Evolutionary conservation across 2,329 filamentous ascomycete genomes (phyloP).

Genomic region (Davidsoniella neocaledoniae): DNA sequence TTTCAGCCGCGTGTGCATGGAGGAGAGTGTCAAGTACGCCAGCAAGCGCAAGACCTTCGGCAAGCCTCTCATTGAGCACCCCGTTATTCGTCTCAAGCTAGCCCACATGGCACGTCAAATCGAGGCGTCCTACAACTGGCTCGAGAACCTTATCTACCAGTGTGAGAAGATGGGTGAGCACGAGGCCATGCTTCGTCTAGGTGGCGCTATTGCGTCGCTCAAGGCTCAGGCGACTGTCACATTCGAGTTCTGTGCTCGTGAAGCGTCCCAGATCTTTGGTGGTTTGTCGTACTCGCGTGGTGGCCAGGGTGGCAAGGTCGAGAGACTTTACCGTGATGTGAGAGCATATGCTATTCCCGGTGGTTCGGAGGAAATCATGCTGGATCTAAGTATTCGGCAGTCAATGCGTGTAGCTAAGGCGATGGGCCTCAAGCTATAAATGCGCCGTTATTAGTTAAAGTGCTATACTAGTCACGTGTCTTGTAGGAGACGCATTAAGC

Average conservation of each 20-base stretch:
- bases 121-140: constrained; percentile 91
- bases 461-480: too few species aligned
- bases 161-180: constrained; percentile 84
- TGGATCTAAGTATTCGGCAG: constrained; percentile 89
- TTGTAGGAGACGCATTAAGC: too few species aligned
- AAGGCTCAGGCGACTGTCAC: constrained; percentile 90
- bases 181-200: constrained; percentile 89
- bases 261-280: constrained; percentile 95
- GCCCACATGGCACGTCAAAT: constrained; percentile 98
- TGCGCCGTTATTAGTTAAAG: too few species aligned
- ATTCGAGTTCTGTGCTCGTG: constrained; percentile 93
- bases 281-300: constrained; percentile 83
- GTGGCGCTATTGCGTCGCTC: constrained; percentile 79
- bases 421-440: constrained; percentile 86
- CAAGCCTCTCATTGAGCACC: constrained; percentile 91
- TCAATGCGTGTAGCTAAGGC: constrained; percentile 75
- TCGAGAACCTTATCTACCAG: constrained; percentile 90
- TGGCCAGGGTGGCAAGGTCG: constrained; percentile 88
- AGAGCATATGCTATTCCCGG: constrained; percentile 92
- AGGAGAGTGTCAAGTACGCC: constrained; percentile 90
- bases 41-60: constrained; percentile 95
- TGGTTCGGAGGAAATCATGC: constrained; percentile 95
- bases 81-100: constrained; percentile 92
- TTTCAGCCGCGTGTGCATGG: constrained; percentile 92
- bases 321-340: constrained; percentile 87